Conservation (phyloP, 352 stramenopile genomes). For the Pythium pectinolyticum region DNA sequence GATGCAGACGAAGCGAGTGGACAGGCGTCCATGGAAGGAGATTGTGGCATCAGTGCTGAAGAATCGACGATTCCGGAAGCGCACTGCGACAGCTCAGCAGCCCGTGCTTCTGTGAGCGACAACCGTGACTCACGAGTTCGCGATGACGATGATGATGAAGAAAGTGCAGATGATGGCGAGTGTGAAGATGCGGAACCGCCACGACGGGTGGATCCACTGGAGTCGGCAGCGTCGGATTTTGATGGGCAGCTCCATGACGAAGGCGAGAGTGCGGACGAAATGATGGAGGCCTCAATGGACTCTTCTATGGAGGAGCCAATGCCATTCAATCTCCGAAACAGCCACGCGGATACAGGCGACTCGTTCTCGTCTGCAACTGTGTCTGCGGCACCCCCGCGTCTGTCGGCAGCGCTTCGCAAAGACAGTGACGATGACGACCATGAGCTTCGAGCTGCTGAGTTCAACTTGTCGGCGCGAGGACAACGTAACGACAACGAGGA, state of each 20-base stretch:
- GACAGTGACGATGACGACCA: background rate
- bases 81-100: no score
- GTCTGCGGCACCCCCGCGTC: background rate
- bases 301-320: no score
- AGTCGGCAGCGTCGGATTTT: background rate
- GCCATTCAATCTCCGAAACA: no score
- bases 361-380: background rate
- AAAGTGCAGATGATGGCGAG: no score
- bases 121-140: no score
- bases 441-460: background rate
- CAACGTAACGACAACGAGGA: background rate
- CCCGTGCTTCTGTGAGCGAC: no score
- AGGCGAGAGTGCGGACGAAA: background rate
- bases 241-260: background rate
- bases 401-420: background rate
- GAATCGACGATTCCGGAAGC: no score
- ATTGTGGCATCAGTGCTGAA: background rate
- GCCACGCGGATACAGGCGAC: no score
- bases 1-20: no score
- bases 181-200: background rate
- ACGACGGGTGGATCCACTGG: background rate
- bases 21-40: background rate
- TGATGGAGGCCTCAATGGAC: background rate
- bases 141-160: no score
- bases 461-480: background rate